Conservation (phyloP, 345 rosid species). For the Gossypium longicalyx region DNA sequence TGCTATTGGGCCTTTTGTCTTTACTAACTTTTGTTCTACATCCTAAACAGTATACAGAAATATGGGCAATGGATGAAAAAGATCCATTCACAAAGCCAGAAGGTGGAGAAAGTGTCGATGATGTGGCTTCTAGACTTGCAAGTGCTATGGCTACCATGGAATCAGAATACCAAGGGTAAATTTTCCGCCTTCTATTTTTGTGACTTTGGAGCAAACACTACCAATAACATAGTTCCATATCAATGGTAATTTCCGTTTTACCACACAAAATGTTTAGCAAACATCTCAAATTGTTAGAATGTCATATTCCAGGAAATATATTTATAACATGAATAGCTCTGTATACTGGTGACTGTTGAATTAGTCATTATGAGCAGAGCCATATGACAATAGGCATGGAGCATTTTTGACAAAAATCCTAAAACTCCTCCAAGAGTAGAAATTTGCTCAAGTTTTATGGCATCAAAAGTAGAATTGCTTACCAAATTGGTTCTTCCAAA, state of each 20-base stretch:
- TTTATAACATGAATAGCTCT: background rate
- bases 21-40: constrained; percentile 5
- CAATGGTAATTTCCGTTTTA: background rate
- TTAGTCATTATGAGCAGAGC: background rate
- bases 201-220: background rate
- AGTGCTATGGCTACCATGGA: constrained; percentile 49
- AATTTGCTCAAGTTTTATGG: background rate
- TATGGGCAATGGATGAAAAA: constrained; percentile 84
- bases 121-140: constrained; percentile 73
- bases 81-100: constrained; percentile 64
- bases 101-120: constrained; percentile 87
- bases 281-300: background rate
- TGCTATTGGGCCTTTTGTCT: background rate
- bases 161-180: constrained; percentile 73
- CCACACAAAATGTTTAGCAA: background rate
- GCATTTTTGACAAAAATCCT: background rate
- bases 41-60: constrained; percentile 55
- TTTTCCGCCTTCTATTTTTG: constrained; percentile 7
- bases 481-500: background rate
- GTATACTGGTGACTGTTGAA: background rate
- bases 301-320: background rate
- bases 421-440: background rate
- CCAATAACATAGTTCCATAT: background rate
- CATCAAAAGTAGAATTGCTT: background rate
- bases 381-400: no score